Evolutionary conservation across 2,329 filamentous ascomycete genomes (phyloP), one percentile per base, ranked within the genome.

Genomic region (Epichloe amarillans): DNA sequence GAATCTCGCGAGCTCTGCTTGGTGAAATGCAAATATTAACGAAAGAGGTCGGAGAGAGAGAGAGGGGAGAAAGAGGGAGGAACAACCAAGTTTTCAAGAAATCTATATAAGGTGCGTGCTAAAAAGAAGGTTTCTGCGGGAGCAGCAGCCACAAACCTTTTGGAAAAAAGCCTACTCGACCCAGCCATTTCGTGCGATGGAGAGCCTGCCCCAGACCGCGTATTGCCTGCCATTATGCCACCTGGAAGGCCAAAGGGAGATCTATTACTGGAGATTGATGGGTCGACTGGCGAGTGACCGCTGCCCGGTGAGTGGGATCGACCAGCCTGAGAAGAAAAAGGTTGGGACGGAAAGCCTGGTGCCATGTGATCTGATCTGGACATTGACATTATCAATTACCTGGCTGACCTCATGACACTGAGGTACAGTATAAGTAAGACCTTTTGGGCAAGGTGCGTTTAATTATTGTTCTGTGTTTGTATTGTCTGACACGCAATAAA

Each of bases 351-450:
- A 70, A 88, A 90, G 72, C 87, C 87, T 69, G 93, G 81, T 66
- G 84, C 84, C 74, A 93, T 79, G 68, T 91, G 86, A 67, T 95
- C 88, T 63, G 87, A 81, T 79, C 88, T 84, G 69, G 84, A 77
- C 72, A 80, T 87, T 76, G 87, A 86, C 89, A 95, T 95, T 89
- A 91, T 89, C 79, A 75, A 89, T 89, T 89, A 87, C 72, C 64
- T 71, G 69, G 47, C 49, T 47, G 49, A 51, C 50, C 52, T 52
- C 50, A 52, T 53, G 49, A 53, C 52, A 51, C 44, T 47, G 49
- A 51, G 49, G 42, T 40, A 43, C 49, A 49, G 39, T 37, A 45
- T 36, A 37, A 30, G 38, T 21, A 30, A 21, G 38, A 41, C 30
- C 23, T 36, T 14, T 14, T 4, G 26, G 44, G 30, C 33, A 36